Evolutionary conservation across 2,329 filamentous ascomycete genomes (phyloP), one percentile per base, ranked within the genome.

Genomic region (Xylariales sp.): DNA sequence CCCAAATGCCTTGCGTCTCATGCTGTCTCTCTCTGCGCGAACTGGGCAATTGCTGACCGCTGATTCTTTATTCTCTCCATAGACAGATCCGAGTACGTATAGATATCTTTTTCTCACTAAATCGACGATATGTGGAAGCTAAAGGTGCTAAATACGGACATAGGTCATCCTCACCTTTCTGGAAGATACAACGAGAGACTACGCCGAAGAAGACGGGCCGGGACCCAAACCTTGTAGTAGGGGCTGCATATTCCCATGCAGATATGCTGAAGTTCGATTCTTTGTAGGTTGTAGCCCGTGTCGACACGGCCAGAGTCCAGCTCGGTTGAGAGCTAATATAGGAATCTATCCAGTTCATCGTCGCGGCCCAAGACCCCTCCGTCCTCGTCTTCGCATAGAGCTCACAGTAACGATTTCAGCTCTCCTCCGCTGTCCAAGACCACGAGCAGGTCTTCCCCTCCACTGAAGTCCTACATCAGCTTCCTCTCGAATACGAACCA

Each of bases 221-320:
- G 59, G 82, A 86, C 53, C 68, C 81, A 38, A 80, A 73, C 56
- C 78, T 91, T 47, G 86, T 98, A 25, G 86, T 97, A 45, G 93
- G 93, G 52, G 93, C 93, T 43, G 85, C 90, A 33, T 98, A 98
- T 62, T 97, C 93, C 11, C 93, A 98, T 65, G 88, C 91, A 20
- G 90, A 97, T 66, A 88, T 95, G 59, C 74, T 96, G 54, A 95
- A 91, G 64, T 85, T 91, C 57, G 87, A 88, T 57, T 79, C 82
- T 20, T 55, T 91, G 88, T 93, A 76, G 51, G 76, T 64, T 37
- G 28, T 21, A 39, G 15, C 11, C 19, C 10, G 9, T 20, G 21
- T 3, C 27, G 29, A 3, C 27, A 40, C 21, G 12, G 5, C 11
- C 21, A 18, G n/a, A 15, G 14, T 16, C 8, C 16, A 15, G 18